phyloP scores from a whole-genome alignment of 2,329 filamentous ascomycete species.

The Colletotrichum melonis region DNA sequence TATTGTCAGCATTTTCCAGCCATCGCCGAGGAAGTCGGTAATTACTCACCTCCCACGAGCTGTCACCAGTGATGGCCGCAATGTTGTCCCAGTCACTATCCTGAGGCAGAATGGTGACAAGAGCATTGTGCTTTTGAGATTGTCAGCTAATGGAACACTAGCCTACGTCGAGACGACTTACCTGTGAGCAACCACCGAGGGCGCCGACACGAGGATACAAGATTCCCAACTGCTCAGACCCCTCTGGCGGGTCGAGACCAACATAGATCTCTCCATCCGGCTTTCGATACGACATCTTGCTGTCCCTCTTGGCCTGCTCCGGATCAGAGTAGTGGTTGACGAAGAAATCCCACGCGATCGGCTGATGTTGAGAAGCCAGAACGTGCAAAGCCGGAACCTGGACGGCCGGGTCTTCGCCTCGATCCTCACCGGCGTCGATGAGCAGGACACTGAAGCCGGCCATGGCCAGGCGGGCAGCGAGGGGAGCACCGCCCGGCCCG shows the following conservation, averaged over 20 bases:
- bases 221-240: no score
- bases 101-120: slow-evolving; percentile 68
- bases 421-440: no score
- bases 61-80: slow-evolving; percentile 67
- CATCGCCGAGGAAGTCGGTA: no score
- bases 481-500: no score
- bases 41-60: slow-evolving; percentile 57
- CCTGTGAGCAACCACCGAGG: slow-evolving; percentile 58
- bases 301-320: slow-evolving; percentile 56
- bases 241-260: slow-evolving; percentile 49
- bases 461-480: no score
- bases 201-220: slow-evolving; percentile 57
- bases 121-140: slow-evolving; percentile 65
- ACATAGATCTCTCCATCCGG: slow-evolving; percentile 47
- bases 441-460: no score
- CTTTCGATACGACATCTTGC: slow-evolving; percentile 57
- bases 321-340: slow-evolving; percentile 69
- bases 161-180: neutral
- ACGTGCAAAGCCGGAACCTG: neutral
- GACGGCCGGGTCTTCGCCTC: no score
- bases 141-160: neutral
- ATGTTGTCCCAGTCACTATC: slow-evolving; percentile 70
- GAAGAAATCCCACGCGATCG: slow-evolving; percentile 66
- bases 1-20: neutral
- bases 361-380: slow-evolving; percentile 19